Conservation (phyloP, 73 alveolate genomes). For the Paramecium pentaurelia region DNA sequence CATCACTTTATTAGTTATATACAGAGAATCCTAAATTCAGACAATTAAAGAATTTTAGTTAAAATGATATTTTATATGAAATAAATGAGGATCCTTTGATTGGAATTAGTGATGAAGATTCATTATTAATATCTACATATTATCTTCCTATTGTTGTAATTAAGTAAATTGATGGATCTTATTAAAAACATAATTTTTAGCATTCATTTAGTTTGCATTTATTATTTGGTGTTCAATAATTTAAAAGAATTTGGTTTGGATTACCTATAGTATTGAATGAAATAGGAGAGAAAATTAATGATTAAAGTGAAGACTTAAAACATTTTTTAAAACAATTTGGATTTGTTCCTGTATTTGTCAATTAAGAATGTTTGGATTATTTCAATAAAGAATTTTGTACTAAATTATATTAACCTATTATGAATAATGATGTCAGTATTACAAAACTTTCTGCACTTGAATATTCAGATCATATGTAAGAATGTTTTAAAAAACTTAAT, state of each 20-base stretch:
- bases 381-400: conserved; percentile 17
- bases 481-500: not conserved
- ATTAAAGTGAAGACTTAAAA: not conserved
- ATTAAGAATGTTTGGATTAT: not conserved
- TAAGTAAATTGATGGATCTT: not conserved
- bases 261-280: not conserved
- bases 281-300: not conserved
- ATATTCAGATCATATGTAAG: not conserved
- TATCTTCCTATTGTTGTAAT: not conserved
- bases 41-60: not conserved
- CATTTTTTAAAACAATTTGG: not conserved
- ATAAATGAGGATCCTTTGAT: conserved; percentile 26
- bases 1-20: not conserved
- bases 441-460: conserved; percentile 31
- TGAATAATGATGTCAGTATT: conserved; percentile 31
- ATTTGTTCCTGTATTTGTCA: not conserved
- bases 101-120: conserved; percentile 3
- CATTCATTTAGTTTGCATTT: conserved; percentile 30
- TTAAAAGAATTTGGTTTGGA: conserved; percentile 27
- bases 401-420: not conserved
- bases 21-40: not conserved
- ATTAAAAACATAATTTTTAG: not conserved
- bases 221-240: not conserved
- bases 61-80: conserved; percentile 40
- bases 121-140: not conserved